These are phyloP conservation scores for Asterophora parasitica DNA, from an alignment of 768 basidiomycete species.

Conservation along the genomic window DNA sequence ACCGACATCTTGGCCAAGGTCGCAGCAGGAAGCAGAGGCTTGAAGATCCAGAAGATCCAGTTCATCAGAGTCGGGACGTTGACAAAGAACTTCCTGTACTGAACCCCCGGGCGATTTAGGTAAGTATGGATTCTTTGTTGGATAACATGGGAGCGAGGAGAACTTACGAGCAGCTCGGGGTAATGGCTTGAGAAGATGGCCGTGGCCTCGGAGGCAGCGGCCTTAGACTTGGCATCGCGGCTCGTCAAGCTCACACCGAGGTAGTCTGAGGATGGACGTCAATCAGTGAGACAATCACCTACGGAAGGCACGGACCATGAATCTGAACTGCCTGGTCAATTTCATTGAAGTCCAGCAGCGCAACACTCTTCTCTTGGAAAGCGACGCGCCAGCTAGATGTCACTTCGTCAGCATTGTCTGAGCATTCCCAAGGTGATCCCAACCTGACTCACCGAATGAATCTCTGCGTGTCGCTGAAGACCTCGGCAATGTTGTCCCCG, in stretches of 20 bases:
- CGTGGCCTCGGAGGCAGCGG: conserved; percentile 68
- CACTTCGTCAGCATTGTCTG: conserved; percentile 3
- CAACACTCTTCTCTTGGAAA: conserved; percentile 67
- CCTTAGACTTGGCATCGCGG: conserved; percentile 71
- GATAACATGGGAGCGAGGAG: not conserved
- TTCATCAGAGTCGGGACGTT: conserved; percentile 72
- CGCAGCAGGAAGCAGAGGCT: conserved; percentile 61
- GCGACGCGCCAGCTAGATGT: conserved; percentile 67
- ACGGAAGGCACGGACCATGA: conserved; percentile 41
- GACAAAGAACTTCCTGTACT: conserved; percentile 78
- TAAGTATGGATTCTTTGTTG: not conserved
- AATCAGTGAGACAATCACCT: not conserved
- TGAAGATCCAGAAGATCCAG: conserved; percentile 86
- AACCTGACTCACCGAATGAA: conserved; percentile 59
- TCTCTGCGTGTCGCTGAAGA: conserved; percentile 72
- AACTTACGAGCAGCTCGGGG: conserved; percentile 68
- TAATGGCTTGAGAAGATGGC: conserved; percentile 75
- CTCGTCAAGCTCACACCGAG: conserved; percentile 62
- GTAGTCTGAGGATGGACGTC: conserved; percentile 48
- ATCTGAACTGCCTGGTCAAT: conserved; percentile 71
- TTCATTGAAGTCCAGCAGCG: conserved; percentile 64
- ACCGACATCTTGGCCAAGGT: conserved; percentile 82
- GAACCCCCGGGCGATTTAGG: not conserved
- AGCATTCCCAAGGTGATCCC: not conserved
- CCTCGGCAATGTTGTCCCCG: conserved; percentile 57